Conservation (phyloP, 169 alveolate species). For the Cryptosporidium parvum region DNA sequence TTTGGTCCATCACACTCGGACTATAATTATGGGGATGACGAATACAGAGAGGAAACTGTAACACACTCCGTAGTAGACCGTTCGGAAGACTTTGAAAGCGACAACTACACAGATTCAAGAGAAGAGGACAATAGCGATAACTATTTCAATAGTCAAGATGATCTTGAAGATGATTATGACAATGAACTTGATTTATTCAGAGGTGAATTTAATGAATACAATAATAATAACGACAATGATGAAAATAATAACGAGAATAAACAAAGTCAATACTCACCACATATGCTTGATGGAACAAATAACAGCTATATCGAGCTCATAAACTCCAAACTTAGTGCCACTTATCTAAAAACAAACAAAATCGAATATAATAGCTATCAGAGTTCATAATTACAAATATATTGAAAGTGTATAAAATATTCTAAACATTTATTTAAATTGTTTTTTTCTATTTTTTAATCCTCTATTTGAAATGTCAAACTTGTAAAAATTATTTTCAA, state of each 20-base stretch:
- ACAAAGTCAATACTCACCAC: background rate
- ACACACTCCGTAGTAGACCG: background rate
- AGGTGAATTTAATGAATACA: background rate
- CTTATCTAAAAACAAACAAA: background rate
- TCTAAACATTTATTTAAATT: too few relatives aligned
- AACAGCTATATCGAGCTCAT: background rate
- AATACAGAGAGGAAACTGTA: background rate
- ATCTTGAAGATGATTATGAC: background rate
- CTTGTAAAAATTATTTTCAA: background rate
- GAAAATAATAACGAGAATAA: background rate
- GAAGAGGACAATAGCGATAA: background rate
- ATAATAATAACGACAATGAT: background rate
- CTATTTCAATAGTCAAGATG: background rate
- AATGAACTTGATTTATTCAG: background rate
- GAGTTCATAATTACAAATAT: background rate
- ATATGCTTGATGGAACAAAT: background rate
- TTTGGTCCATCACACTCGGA: background rate
- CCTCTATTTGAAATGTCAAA: too few relatives aligned
- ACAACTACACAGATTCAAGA: background rate
- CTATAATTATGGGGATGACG: background rate
- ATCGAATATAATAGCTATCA: background rate
- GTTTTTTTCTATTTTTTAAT: background rate
- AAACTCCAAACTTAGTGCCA: background rate
- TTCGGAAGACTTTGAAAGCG: background rate
- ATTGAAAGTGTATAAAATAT: too few relatives aligned